phyloP scores from a whole-genome alignment of 2,329 filamentous ascomycete genomes.

The Dactylellina sp. region DNA sequence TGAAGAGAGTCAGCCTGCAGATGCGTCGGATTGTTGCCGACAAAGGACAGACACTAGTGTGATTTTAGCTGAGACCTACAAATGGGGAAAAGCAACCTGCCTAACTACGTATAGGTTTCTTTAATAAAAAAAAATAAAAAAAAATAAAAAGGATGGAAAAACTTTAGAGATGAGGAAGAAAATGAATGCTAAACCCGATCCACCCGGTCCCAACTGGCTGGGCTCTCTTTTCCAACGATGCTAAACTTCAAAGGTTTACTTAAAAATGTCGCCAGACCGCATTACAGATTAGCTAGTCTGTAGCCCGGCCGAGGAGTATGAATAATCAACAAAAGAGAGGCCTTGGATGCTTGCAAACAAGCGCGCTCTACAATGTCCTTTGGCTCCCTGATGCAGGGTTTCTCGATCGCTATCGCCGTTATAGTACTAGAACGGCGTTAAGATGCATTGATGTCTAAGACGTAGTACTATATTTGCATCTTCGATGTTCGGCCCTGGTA shows the following conservation, averaged over 20 bases:
- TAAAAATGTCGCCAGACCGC: too few relatives aligned
- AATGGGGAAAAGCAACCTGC: neutral
- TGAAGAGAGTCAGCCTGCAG: too few relatives aligned
- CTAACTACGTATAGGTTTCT: neutral
- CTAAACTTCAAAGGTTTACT: too few relatives aligned
- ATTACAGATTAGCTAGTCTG: neutral
- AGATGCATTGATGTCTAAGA: neutral
- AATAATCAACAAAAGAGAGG: slow-evolving; percentile 24
- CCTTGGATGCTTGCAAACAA: slow-evolving; percentile 12
- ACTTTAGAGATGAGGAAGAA: neutral
- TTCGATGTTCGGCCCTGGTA: slow-evolving; percentile 33
- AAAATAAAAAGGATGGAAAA: slow-evolving; percentile 1
- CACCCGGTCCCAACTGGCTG: neutral
- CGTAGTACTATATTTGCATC: slow-evolving; percentile 25
- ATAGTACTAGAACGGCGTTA: neutral
- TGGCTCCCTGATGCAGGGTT: slow-evolving; percentile 5
- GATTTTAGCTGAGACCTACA: neutral
- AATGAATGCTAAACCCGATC: neutral
- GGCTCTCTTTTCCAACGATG: neutral
- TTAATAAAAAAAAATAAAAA: neutral
- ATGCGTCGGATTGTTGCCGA: neutral
- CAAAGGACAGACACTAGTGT: neutral
- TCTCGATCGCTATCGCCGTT: neutral
- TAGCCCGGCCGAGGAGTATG: slow-evolving; percentile 32
- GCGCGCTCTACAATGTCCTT: slow-evolving; percentile 22